Base-by-base conservation (phyloP, 1,139 yeast genomes). In the Candida tetrigidarum region DNA sequence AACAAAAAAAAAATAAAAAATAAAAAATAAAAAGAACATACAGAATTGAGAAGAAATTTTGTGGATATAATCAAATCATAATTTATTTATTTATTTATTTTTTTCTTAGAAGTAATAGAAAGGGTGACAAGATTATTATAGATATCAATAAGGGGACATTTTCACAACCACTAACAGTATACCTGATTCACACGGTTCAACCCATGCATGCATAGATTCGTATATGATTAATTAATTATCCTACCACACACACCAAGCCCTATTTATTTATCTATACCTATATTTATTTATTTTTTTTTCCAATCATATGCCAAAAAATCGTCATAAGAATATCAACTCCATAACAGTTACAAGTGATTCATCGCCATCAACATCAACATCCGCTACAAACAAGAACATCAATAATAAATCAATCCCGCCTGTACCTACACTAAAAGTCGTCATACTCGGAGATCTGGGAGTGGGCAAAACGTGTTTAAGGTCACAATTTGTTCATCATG, bases 391-490 rank as follows among this genome's bases (percentile, higher is more conserved):
- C 46, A 22, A 14, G 9, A 12, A 5, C 41, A 26, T 14, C 11
- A 14, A 5, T 11, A 38, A 20, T 16, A 14, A 23, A 16, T 39
- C 14, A 20, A 10, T 42, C 23, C 34, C 27, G 11, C 42, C 41
- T n/a, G n/a, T 25, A n/a, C 54, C 55, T 2, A 46, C 52, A 2
- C 59, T 78, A 33, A 80, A 81, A 61, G 82, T 81, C 44, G 78
- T 81, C 26, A 61, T 81, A 39, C 56, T 81, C 15, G 86, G 86
- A 4, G 84, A 81, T 58, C 80, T 78, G 64, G 81, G 82, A 5
- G 86, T 81, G 12, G 86, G 86, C 7, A 81, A 81, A 54, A 81
- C 86, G 11, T 80, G 85, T 46, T 64, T 81, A 9, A 64, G 86
- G 45, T 71, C 82, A 5, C 86, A 81, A 57, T 79, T 75, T 58